These are phyloP conservation scores for Alnus glutinosa DNA, from an alignment of 306 rosid genomes.

Conservation along the genomic window DNA sequence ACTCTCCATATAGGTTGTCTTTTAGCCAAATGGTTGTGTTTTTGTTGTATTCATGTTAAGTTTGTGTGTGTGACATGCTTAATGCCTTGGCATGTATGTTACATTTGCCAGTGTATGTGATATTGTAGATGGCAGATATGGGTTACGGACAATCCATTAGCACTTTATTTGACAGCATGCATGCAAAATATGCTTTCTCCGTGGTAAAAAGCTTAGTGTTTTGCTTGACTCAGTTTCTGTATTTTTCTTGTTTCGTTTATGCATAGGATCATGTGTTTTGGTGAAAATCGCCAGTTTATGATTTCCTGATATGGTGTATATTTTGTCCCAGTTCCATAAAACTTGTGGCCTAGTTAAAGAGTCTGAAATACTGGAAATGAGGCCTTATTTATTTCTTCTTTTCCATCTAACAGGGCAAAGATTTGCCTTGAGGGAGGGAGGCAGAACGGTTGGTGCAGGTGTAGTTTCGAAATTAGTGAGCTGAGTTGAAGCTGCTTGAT, in stretches of 20 bases:
- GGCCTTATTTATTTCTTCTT: constrained; percentile 10
- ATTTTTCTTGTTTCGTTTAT: neutral
- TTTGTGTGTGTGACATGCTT: neutral
- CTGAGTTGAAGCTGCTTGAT: constrained; percentile 33
- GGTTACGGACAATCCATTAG: neutral
- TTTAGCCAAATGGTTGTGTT: neutral
- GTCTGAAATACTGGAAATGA: neutral
- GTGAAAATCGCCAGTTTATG: neutral
- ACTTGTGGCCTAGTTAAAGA: neutral
- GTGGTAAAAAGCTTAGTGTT: neutral
- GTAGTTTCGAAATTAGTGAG: constrained; percentile 90
- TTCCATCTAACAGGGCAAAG: constrained; percentile 75
- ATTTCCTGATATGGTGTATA: neutral
- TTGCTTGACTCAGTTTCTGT: neutral
- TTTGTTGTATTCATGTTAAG: neutral
- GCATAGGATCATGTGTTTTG: neutral
- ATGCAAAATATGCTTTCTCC: neutral
- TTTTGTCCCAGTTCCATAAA: neutral
- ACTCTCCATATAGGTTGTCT: neutral
- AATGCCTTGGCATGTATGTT: neutral
- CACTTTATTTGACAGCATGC: neutral
- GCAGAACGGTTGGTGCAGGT: constrained; percentile 99
- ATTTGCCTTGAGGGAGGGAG: constrained; percentile 99
- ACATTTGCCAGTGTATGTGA: neutral
- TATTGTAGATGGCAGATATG: neutral